Evolutionary conservation across 306 rosid genomes (phyloP), one percentile per base, ranked within the genome.

Genomic region (Cicer yamashitae): DNA sequence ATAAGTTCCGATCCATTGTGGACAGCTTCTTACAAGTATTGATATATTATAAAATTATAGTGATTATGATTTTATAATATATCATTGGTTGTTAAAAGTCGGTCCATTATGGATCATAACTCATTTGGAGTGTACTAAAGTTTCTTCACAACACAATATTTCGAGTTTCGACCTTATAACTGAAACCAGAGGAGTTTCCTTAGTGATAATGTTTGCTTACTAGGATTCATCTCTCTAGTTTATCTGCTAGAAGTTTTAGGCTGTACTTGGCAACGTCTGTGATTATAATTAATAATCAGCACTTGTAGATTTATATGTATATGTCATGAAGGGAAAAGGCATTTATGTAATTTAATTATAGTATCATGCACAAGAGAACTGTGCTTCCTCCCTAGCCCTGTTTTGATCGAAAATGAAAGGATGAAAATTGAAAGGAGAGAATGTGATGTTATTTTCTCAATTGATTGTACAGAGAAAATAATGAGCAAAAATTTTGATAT

Each of bases 221-320:
- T 7, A 11, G 57, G 47, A 66, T 39, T 65, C 22, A 12, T 43
- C 59, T 67, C 14, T 6, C 54, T 22, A 73, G 63, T 56, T 66
- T 25, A 13, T 66, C 77, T 68, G 67, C 47, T 68, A 60, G 47
- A 51, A 43, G 64, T 57, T 73, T 80, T 52, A 37, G 2, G 77
- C 57, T 73, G 43, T 30, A 11, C 53, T 52, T 76, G 66, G 57
- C 63, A 30, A 7, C 15, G 61, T 74, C 6, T 18, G 14, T 48
- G 18, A 41, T 59, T 51, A 48, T 57, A 7, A 30, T 22, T 60
- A 69, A 57, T 72, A 60, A 71, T 65, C 54, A 67, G 51, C 22
- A 58, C 75, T 46, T 72, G 84, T 80, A 82, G 72, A 82, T 80
- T 67, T 72, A 17, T 72, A 70, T 67, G 72, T 44, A 78, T 76